A percentile compares a stretch with the other conserved stretches of the same genome.
Conservation (phyloP, 1,284 basidiomycete genomes). For the Pulveroboletus sp. region DNA sequence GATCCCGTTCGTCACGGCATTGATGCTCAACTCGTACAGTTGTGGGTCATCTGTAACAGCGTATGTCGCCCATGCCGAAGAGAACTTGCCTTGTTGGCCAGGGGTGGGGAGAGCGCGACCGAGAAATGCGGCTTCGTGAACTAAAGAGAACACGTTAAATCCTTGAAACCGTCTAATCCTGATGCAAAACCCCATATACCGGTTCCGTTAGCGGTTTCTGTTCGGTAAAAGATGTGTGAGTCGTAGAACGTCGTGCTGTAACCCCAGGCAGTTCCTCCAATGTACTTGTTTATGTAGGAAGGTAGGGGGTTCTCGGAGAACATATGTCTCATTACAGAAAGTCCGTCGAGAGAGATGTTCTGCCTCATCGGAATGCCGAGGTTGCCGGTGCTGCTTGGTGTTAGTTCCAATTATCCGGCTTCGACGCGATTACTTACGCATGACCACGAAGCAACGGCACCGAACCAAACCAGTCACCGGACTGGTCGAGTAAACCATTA, state of each 20-base stretch:
- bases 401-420: not conserved
- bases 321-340: constrained; percentile 12
- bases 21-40: constrained; percentile 8
- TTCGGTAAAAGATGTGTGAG: constrained; percentile 16
- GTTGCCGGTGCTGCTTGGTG: not conserved
- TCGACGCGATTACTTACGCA: not conserved
- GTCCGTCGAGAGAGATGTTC: constrained; percentile 6
- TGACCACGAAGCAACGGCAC: constrained; percentile 18
- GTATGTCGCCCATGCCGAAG: constrained; percentile 12
- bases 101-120: constrained; percentile 10
- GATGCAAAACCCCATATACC: not conserved
- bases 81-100: not conserved
- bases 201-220: constrained; percentile 9
- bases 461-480: constrained; percentile 14
- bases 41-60: constrained; percentile 11
- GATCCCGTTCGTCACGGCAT: not conserved
- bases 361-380: constrained; percentile 2
- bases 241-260: constrained; percentile 14
- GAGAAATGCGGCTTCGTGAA: constrained; percentile 14
- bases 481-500: constrained; percentile 14
- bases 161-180: not conserved
- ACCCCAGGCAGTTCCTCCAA: constrained; percentile 11
- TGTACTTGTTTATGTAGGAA: constrained; percentile 6
- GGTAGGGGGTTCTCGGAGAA: constrained; percentile 15
- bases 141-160: not conserved